Conservation (phyloP, 345 rosid genomes). For the Lenwebbia sp. region DNA sequence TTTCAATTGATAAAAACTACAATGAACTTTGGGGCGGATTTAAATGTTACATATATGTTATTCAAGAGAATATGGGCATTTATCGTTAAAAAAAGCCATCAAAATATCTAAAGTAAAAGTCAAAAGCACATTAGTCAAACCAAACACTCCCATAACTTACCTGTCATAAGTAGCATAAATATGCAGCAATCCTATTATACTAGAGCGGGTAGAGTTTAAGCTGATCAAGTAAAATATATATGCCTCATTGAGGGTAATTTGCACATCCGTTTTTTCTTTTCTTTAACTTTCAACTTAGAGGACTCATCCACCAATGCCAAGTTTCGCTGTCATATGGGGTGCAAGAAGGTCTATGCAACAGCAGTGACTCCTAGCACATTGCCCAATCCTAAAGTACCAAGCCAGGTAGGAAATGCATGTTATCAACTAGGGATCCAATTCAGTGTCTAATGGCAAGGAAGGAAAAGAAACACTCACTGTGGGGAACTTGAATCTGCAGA, state of each 20-base stretch:
- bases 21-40: not conserved
- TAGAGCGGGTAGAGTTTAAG: not conserved
- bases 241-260: not conserved
- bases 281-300: not conserved
- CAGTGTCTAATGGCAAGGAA: not conserved
- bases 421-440: not conserved
- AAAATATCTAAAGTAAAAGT: not conserved
- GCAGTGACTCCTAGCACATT: not conserved
- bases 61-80: not conserved
- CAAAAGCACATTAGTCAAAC: not conserved
- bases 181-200: not conserved
- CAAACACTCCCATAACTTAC: not conserved
- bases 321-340: not conserved
- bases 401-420: not conserved
- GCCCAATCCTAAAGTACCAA: not conserved
- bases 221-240: not conserved
- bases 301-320: not conserved
- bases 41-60: not conserved
- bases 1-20: not conserved
- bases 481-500: slow-evolving; percentile 52
- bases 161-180: too few relatives aligned
- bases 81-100: not conserved
- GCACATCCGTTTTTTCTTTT: not conserved
- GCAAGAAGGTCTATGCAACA: not conserved
- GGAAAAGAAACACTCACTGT: slow-evolving; percentile 28